Evolutionary conservation across 2,329 filamentous ascomycete species (phyloP).

Genomic region (Erysiphe neolycopersici): DNA sequence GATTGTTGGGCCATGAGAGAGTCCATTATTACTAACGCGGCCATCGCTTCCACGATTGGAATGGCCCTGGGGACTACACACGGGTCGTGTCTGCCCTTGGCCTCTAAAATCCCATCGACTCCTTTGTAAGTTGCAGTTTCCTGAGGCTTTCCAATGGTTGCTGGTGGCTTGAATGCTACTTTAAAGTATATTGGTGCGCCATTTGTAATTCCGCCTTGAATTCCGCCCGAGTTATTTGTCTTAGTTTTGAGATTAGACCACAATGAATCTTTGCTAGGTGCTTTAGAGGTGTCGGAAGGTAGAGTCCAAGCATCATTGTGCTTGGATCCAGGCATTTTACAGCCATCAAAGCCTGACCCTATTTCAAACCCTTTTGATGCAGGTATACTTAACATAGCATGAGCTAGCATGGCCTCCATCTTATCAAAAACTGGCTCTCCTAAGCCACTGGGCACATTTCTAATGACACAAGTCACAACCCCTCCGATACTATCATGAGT

Average conservation of each 20-base stretch:
- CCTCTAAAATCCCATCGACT: conserved; percentile 43
- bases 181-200: conserved; percentile 86
- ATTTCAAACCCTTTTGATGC: conserved; percentile 92
- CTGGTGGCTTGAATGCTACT: conserved; percentile 81
- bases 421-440: conserved; percentile 94
- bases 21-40: conserved; percentile 66
- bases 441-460: conserved; percentile 58
- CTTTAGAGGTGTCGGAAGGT: conserved; percentile 18
- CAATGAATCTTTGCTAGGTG: conserved; percentile 20
- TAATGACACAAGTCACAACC: conserved; percentile 80
- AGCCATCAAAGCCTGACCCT: conserved; percentile 73
- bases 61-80: conserved; percentile 64
- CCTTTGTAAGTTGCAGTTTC: conserved; percentile 58
- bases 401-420: conserved; percentile 68
- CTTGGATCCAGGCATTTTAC: conserved; percentile 59
- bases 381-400: conserved; percentile 87
- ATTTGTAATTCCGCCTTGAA: conserved; percentile 89
- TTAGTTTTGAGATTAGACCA: conserved; percentile 42
- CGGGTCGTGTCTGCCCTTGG: conserved; percentile 85
- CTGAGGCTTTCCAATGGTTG: conserved; percentile 79
- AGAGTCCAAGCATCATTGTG: conserved; percentile 73
- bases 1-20: conserved; percentile 60
- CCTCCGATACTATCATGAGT: conserved; percentile 74
- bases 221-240: conserved; percentile 86
- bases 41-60: conserved; percentile 79